Percentiles rank a stretch among this genome's conserved stretches.
phyloP scores from a whole-genome alignment of 345 rosid genomes.

The Streptanthus diversifolius region DNA sequence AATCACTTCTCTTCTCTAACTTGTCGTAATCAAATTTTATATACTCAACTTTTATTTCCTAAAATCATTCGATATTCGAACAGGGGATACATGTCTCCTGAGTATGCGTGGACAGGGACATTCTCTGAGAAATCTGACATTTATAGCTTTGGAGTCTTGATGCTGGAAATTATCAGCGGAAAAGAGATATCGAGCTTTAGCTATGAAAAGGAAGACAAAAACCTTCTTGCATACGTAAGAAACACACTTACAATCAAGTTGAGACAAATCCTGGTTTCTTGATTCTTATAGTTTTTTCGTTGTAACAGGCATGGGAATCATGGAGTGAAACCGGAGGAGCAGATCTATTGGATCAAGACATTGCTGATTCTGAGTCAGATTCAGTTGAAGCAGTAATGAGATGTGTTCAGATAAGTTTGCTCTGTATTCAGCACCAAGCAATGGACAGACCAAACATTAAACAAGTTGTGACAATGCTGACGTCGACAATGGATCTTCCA shows the following conservation, averaged over 20 bases:
- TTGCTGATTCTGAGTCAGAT: neutral
- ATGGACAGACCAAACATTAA: slow-evolving; percentile 13
- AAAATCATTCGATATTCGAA: neutral
- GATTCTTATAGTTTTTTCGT: neutral
- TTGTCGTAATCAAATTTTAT: no score
- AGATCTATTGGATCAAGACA: slow-evolving; percentile 13
- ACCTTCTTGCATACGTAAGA: slow-evolving; percentile 15
- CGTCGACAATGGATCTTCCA: slow-evolving; percentile 3
- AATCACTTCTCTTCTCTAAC: neutral
- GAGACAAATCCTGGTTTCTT: neutral
- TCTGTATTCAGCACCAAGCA: slow-evolving; percentile 15
- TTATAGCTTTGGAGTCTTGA: slow-evolving; percentile 41
- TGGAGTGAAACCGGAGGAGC: slow-evolving; percentile 8
- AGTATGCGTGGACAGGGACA: slow-evolving; percentile 43
- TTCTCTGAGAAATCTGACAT: slow-evolving; percentile 48
- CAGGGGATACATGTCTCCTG: slow-evolving; percentile 46
- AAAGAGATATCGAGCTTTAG: slow-evolving; percentile 3
- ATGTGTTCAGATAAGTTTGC: slow-evolving; percentile 13
- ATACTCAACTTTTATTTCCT: no score
- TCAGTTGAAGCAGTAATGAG: neutral
- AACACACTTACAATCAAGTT: neutral
- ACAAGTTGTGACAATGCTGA: slow-evolving; percentile 15
- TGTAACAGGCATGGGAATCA: slow-evolving; percentile 24
- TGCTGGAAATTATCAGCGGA: slow-evolving; percentile 14
- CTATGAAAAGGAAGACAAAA: neutral